Evolutionary conservation across 1,284 basidiomycete species (phyloP).

Genomic region (Ganoderma multipileum): DNA sequence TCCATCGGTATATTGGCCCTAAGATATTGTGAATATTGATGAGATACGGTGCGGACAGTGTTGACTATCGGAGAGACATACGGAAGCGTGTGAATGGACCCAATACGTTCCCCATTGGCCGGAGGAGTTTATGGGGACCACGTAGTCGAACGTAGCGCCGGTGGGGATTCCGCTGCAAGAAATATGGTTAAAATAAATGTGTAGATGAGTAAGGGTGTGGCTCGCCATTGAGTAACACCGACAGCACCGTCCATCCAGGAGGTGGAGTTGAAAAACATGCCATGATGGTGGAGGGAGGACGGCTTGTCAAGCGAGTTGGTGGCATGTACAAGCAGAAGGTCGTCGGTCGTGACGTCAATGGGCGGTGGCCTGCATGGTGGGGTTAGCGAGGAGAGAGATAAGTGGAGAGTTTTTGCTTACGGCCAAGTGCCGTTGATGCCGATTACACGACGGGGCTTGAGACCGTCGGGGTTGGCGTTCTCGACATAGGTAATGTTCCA

Average conservation of each 20-base stretch:
- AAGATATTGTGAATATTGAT: constrained; percentile 14
- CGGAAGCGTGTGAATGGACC: constrained; percentile 79
- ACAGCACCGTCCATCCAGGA: constrained; percentile 91
- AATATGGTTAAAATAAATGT: not conserved
- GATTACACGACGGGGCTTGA: constrained; percentile 76
- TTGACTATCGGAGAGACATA: constrained; percentile 37
- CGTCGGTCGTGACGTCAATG: constrained; percentile 73
- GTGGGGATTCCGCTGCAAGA: constrained; percentile 79
- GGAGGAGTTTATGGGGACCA: constrained; percentile 76
- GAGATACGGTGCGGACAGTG: not conserved
- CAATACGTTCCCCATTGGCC: constrained; percentile 89
- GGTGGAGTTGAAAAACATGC: constrained; percentile 90
- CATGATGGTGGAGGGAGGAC: constrained; percentile 84
- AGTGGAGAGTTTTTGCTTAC: constrained; percentile 52
- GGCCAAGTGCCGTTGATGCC: constrained; percentile 94
- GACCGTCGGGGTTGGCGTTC: constrained; percentile 78
- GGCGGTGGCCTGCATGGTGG: constrained; percentile 71
- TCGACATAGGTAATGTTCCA: constrained; percentile 84
- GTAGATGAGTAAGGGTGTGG: constrained; percentile 15
- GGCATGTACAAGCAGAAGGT: constrained; percentile 80
- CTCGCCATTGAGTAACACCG: constrained; percentile 82
- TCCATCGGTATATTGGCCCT: constrained; percentile 91
- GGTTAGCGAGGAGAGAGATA: not conserved
- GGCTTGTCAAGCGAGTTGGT: constrained; percentile 72
- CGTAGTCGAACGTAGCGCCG: constrained; percentile 77